Base-by-base conservation (phyloP, 1,284 basidiomycete species). In the Psilocybe mexicana region DNA sequence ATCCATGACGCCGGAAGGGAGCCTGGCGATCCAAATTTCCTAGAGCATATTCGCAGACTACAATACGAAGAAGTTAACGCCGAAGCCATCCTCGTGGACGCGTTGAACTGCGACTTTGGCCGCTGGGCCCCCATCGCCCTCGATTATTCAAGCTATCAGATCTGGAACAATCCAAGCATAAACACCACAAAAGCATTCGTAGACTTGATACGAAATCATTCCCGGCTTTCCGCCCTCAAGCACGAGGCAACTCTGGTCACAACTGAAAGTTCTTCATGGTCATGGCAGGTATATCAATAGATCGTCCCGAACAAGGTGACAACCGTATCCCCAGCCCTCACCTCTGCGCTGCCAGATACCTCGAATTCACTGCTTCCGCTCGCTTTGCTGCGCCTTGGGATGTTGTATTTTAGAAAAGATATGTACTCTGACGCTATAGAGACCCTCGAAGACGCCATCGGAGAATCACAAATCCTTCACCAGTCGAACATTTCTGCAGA, bases 381-480 rank as follows among this genome's bases (percentile, higher is more conserved):
- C 26, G 18, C 28, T 23, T 40, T 51, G 35, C n/a, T 51, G 7
- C 49, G 49, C 12, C n/a, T 51, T 2, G 49, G 49, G 24, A 23
- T n/a, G 25, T 18, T 51, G 7, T 51, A 51, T 25, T 51, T 51
- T 35, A 51, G 49, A 51, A 30, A n/a, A 42, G 49, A 51, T 14
- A 51, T 38, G 3, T 51, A 51, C n/a, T 18, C 36, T 7, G 25
- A 51, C 7, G 49, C 49, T 2, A 26, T 35, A 18, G 8, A 51
- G 6, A 35, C 49, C 11, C 36, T 51, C n/a, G 35, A 51, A 23
- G 36, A 51, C 40, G 49, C 49, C 6, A 18, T n/a, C 2, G 38
- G 10, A 24, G 7, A 8, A 35, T 40, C 8, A n/a, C 6, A 8
- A 26, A 51, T 7, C 4, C 36, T 51, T 7, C 23, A 43, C 10